Evolutionary conservation across 2,329 filamentous ascomycete genomes (phyloP).

Genomic region (Talaromyces islandicus): DNA sequence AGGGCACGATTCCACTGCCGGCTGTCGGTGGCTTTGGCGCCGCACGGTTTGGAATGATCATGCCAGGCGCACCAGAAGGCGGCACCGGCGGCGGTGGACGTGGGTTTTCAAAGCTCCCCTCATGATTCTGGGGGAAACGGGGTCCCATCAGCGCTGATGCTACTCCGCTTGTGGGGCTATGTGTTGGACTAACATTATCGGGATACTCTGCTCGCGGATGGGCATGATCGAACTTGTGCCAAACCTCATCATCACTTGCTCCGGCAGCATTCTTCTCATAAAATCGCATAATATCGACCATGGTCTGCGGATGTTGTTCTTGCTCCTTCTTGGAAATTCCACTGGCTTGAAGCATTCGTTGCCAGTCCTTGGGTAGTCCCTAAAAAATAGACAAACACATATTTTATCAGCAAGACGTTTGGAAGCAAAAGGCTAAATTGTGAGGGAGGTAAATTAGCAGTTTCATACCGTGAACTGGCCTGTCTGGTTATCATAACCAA

Average conservation of each 20-base stretch:
- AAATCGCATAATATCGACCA: constrained; percentile 92
- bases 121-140: constrained; percentile 80
- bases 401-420: not conserved
- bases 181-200: constrained; percentile 37
- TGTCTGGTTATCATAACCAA: constrained; percentile 92
- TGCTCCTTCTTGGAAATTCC: constrained; percentile 95
- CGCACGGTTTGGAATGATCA: constrained; percentile 70
- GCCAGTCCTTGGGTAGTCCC: constrained; percentile 97
- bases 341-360: constrained; percentile 88
- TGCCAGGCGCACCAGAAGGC: constrained; percentile 38
- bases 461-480: constrained; percentile 83
- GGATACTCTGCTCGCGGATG: constrained; percentile 48
- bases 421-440: not conserved
- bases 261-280: constrained; percentile 90
- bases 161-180: constrained; percentile 42
- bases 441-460: not conserved
- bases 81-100: constrained; percentile 88
- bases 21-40: constrained; percentile 75
- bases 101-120: constrained; percentile 96
- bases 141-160: constrained; percentile 63
- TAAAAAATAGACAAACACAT: constrained; percentile 29
- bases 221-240: constrained; percentile 94
- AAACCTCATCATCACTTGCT: constrained; percentile 67
- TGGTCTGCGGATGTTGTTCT: constrained; percentile 89
- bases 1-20: constrained; percentile 30